Conservation (phyloP, 2,329 filamentous ascomycete genomes). For the Arthrobotrys sphaeroides region DNA sequence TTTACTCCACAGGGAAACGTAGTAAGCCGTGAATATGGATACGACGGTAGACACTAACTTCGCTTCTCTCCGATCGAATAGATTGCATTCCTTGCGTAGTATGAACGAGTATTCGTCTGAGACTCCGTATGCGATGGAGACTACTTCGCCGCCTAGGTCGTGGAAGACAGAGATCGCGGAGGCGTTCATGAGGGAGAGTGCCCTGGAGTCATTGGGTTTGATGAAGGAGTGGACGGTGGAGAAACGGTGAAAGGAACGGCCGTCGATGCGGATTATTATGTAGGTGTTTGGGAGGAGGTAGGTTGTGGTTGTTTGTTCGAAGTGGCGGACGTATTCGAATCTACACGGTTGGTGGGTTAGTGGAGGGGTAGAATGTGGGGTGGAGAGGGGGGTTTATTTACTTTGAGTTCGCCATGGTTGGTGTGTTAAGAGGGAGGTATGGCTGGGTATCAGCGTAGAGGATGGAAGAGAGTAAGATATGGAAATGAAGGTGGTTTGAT, state of each 20-base stretch:
- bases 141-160: conserved; percentile 78
- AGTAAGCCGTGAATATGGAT: conserved; percentile 92
- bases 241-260: conserved; percentile 94
- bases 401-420: conserved; percentile 58
- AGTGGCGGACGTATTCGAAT: conserved; percentile 91
- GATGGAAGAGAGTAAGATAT: not conserved
- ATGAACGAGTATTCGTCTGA: conserved; percentile 97
- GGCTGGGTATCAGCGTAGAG: not conserved
- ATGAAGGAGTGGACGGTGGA: conserved; percentile 83
- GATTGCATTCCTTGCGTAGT: conserved; percentile 79
- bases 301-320: conserved; percentile 77
- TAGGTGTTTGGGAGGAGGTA: conserved; percentile 86
- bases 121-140: conserved; percentile 84
- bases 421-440: not conserved
- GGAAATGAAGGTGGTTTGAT: not conserved
- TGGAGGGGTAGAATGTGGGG: conserved; percentile 44
- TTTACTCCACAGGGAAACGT: conserved; percentile 79
- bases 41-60: conserved; percentile 92
- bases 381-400: conserved; percentile 52
- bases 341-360: conserved; percentile 65
- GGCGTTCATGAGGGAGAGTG: conserved; percentile 91
- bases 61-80: conserved; percentile 88
- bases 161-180: conserved; percentile 85
- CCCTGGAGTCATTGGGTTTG: conserved; percentile 91
- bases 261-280: conserved; percentile 94